Evolutionary conservation across 495 filamentous ascomycete species (phyloP).

Genomic region (Glonium stellatum): DNA sequence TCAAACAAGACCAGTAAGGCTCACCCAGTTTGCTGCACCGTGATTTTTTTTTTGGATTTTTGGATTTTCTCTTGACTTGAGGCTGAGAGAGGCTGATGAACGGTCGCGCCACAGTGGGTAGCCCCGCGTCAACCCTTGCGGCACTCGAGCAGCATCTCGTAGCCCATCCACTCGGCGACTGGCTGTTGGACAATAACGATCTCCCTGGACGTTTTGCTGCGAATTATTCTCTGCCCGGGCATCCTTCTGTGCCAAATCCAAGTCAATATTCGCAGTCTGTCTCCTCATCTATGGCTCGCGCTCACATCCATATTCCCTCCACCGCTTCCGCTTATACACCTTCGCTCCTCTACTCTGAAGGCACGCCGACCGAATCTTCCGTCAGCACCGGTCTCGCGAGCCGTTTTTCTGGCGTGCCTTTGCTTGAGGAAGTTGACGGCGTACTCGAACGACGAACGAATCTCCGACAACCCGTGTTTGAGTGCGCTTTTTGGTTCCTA

Average conservation of each 20-base stretch:
- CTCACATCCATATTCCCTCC: constrained; percentile 22
- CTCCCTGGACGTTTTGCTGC: background rate
- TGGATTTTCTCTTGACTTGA: no score
- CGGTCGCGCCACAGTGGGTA: background rate
- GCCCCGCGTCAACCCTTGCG: background rate
- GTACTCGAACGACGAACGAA: constrained; percentile 18
- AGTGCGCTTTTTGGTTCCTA: constrained; percentile 30
- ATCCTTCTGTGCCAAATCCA: background rate
- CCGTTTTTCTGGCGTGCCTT: constrained; percentile 18
- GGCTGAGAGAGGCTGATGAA: background rate
- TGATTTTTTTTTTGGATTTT: background rate
- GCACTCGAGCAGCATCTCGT: background rate
- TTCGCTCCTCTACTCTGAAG: constrained; percentile 22
- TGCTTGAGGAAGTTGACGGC: constrained; percentile 25
- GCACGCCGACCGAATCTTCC: constrained; percentile 25
- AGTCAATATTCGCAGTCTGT: background rate
- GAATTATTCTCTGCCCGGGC: background rate
- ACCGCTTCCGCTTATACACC: constrained; percentile 20
- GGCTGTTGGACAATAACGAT: background rate
- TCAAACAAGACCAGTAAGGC: no score
- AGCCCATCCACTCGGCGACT: background rate
- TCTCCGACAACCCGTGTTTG: constrained; percentile 13
- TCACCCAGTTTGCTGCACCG: no score
- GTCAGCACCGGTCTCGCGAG: constrained; percentile 19
- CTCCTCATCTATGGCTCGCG: constrained; percentile 19